Evolutionary conservation across 768 basidiomycete genomes (phyloP).

Genomic region (Lentinula aciculospora): DNA sequence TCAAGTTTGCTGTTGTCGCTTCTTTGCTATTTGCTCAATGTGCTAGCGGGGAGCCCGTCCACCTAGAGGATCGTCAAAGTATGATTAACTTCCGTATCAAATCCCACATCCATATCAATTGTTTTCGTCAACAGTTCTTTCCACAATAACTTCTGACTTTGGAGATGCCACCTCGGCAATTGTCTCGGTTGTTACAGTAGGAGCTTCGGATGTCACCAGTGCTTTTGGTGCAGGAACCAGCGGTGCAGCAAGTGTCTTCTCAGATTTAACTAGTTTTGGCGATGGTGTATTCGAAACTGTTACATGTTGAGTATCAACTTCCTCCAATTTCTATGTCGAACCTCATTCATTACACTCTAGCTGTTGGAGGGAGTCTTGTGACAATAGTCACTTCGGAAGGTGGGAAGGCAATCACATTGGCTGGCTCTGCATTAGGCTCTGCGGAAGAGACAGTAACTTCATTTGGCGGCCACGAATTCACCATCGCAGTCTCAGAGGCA

Average conservation of each 20-base stretch:
- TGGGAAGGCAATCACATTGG: slow-evolving; percentile 57
- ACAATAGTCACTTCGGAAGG: slow-evolving; percentile 57
- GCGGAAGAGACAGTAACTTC: slow-evolving; percentile 40
- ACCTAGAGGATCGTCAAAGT: slow-evolving; percentile 40
- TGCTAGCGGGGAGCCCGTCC: slow-evolving; percentile 26
- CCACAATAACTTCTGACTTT: slow-evolving; percentile 8
- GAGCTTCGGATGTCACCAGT: slow-evolving; percentile 14
- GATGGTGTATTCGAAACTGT: slow-evolving; percentile 29
- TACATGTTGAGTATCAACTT: slow-evolving; percentile 28
- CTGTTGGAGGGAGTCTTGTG: slow-evolving; percentile 42
- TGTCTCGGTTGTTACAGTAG: slow-evolving; percentile 11
- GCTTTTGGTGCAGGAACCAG: slow-evolving; percentile 2
- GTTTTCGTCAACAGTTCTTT: neutral
- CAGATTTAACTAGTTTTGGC: slow-evolving; percentile 18
- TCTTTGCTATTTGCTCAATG: slow-evolving; percentile 20
- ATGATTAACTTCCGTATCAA: slow-evolving; percentile 11
- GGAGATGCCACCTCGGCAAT: slow-evolving; percentile 11
- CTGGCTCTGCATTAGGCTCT: slow-evolving; percentile 34
- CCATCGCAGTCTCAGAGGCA: slow-evolving; percentile 35
- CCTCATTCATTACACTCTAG: slow-evolving; percentile 23
- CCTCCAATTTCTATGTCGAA: slow-evolving; percentile 13
- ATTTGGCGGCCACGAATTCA: slow-evolving; percentile 49
- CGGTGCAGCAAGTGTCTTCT: slow-evolving; percentile 10
- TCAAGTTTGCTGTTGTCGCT: slow-evolving; percentile 27
- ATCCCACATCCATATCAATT: no score